Evolutionary conservation across 805 yeast genomes (phyloP).

Genomic region (Wickerhamiella allomyrinae): DNA sequence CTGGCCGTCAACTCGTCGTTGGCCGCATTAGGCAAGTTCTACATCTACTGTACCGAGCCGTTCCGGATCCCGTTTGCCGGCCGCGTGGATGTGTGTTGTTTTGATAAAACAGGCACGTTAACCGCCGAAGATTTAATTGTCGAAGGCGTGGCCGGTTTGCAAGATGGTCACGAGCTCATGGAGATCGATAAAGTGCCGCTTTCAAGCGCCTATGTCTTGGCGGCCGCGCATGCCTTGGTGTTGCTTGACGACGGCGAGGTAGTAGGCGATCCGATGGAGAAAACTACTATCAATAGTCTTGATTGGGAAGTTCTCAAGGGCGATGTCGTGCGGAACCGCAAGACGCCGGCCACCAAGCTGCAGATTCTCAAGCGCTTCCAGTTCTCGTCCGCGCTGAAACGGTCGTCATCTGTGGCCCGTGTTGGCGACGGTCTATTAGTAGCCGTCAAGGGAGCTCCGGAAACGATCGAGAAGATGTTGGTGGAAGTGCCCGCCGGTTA

Average conservation of each 20-base stretch:
- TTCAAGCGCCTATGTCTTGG: constrained; percentile 58
- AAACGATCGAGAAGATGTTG: constrained; percentile 74
- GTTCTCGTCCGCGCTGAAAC: constrained; percentile 87
- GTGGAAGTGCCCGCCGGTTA: constrained; percentile 56
- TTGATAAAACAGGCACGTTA: constrained; percentile 95
- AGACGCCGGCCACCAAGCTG: constrained; percentile 34
- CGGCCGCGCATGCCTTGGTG: constrained; percentile 93
- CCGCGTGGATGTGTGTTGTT: constrained; percentile 94
- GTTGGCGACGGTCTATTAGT: constrained; percentile 45
- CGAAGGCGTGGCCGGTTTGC: constrained; percentile 87
- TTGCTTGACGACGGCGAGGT: constrained; percentile 90
- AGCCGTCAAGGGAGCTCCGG: constrained; percentile 96
- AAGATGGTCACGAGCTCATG: constrained; percentile 40
- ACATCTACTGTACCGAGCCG: constrained; percentile 94
- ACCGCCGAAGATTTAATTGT: constrained; percentile 94
- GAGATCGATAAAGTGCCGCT: constrained; percentile 50
- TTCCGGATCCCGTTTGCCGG: constrained; percentile 97
- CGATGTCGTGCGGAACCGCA: constrained; percentile 45
- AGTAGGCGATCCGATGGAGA: constrained; percentile 99
- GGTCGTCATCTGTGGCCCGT: constrained; percentile 76
- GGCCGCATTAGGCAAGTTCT: constrained; percentile 73
- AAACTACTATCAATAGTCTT: constrained; percentile 80
- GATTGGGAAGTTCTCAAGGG: constrained; percentile 72
- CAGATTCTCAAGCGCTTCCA: constrained; percentile 86
- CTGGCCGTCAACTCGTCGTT: constrained; percentile 93